Base-by-base conservation (phyloP, 2,329 filamentous ascomycete species). In the Cordyceps sp. region DNA sequence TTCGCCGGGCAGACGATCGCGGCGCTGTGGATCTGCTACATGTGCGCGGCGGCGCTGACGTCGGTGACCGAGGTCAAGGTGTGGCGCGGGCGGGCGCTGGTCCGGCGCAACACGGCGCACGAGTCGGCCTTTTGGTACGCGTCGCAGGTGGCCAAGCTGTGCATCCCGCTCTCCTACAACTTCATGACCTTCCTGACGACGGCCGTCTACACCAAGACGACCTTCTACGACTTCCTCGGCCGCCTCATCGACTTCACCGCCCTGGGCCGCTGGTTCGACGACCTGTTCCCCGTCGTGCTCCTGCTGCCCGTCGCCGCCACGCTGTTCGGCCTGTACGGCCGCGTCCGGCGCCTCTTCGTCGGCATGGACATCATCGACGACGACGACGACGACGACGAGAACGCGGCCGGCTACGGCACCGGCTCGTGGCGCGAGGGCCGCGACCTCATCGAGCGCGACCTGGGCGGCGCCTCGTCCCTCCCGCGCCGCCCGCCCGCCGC, bases 71-170 rank as follows among this genome's bases (percentile, higher is more conserved):
- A 93, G 49, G 83, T 93, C 44, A 92, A 90, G 47, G 85, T 94
- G n/a, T 98, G 90, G 90, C 81, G 90, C 35, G 90, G 92, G 30
- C 75, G 90, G 22, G 88, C 90, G 0, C 64, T 98, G 6, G 88
- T 96, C 29, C 74, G 73, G 36, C 76, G 90, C 35, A 90, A 93
- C 48, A 98, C 90, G 0, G 88, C 92, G 36, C 76, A 83, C 37
- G 90, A 96, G 51, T 84, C 78, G 31, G 90, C 90, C 1, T 92
- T 88, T 43, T 98, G 92, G 85, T 98, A 96, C 49, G 79, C 84
- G 2, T 76, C 84, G 36, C 84, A 94, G 51, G 81, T 94, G 10
- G 88, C 90, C 32, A 83, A 86, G 46, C 72, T 98, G 27, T 93
- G 82, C 2, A 83, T 98, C 0, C 90, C 90, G 1, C 66, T 98